These are phyloP conservation scores for Penicillium pancosmium DNA, from an alignment of 495 filamentous ascomycete genomes.

Conservation along the genomic window DNA sequence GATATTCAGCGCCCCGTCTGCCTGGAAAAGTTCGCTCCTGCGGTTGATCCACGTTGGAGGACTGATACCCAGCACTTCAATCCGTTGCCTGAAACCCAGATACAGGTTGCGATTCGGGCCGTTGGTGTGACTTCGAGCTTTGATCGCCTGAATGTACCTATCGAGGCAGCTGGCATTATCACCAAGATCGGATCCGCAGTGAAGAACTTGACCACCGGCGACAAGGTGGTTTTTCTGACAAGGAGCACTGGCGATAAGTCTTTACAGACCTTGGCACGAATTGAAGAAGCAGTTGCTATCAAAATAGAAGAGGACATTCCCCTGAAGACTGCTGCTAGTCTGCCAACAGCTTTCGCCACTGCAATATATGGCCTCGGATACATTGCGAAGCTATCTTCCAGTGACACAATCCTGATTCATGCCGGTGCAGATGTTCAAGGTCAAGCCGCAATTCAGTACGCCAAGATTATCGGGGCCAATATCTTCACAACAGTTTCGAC, in stretches of 20 bases:
- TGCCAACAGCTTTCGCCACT: constrained; percentile 32
- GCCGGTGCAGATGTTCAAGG: constrained; percentile 50
- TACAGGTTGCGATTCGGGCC: constrained; percentile 21
- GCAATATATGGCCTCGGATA: constrained; percentile 35
- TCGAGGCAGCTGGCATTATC: constrained; percentile 24
- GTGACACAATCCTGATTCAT: constrained; percentile 53
- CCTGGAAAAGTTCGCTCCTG: background rate
- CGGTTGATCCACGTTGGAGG: constrained; percentile 8
- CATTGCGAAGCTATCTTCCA: constrained; percentile 23
- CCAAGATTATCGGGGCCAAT: constrained; percentile 32
- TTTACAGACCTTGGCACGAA: constrained; percentile 20
- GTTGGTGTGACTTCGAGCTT: constrained; percentile 16
- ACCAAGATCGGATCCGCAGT: constrained; percentile 12
- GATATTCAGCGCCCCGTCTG: background rate
- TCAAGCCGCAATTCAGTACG: constrained; percentile 50
- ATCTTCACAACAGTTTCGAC: constrained; percentile 52
- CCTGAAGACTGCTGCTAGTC: constrained; percentile 27
- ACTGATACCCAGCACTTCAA: constrained; percentile 4
- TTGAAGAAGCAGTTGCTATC: constrained; percentile 15
- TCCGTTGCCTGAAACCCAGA: background rate
- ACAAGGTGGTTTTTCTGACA: constrained; percentile 23
- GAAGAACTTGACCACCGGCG: constrained; percentile 13
- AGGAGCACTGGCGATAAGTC: constrained; percentile 3
- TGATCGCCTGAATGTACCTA: background rate
- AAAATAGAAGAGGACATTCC: constrained; percentile 25